A percentile compares a stretch with the other conserved stretches of the same genome.
Conservation (phyloP, 805 yeast genomes). For the Monosporozyma servazzii region DNA sequence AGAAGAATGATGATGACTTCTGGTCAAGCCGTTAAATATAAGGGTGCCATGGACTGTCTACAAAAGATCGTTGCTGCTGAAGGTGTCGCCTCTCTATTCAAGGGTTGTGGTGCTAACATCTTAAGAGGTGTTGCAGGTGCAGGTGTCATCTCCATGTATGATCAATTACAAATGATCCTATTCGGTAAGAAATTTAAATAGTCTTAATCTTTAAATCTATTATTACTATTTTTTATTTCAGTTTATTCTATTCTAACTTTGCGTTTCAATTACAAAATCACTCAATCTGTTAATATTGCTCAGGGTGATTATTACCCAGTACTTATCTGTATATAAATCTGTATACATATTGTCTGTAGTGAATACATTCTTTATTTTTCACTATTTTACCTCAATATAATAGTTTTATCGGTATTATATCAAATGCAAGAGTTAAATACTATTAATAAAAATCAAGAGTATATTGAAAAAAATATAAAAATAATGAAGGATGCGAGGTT, state of each 20-base stretch:
- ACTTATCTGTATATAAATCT: neutral
- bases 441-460: neutral
- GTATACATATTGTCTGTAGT: neutral
- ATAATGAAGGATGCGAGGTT: slow-evolving; percentile 33
- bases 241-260: neutral
- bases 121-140: slow-evolving; percentile 99
- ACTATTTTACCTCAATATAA: neutral
- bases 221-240: neutral
- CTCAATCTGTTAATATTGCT: neutral
- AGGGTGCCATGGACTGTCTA: slow-evolving; percentile 92
- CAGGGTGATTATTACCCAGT: neutral
- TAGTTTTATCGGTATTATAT: too few species aligned
- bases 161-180: slow-evolving; percentile 87
- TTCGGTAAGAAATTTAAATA: slow-evolving; percentile 93
- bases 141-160: slow-evolving; percentile 97
- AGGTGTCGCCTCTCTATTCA: slow-evolving; percentile 89
- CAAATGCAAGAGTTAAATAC: too few species aligned
- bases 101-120: slow-evolving; percentile 99
- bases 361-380: neutral
- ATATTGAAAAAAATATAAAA: slow-evolving; percentile 10
- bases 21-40: slow-evolving; percentile 95
- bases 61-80: slow-evolving; percentile 88
- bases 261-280: neutral
- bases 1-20: slow-evolving; percentile 99
- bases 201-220: neutral